phyloP scores from a whole-genome alignment of 768 basidiomycete genomes.

The Amanita phalloides region DNA sequence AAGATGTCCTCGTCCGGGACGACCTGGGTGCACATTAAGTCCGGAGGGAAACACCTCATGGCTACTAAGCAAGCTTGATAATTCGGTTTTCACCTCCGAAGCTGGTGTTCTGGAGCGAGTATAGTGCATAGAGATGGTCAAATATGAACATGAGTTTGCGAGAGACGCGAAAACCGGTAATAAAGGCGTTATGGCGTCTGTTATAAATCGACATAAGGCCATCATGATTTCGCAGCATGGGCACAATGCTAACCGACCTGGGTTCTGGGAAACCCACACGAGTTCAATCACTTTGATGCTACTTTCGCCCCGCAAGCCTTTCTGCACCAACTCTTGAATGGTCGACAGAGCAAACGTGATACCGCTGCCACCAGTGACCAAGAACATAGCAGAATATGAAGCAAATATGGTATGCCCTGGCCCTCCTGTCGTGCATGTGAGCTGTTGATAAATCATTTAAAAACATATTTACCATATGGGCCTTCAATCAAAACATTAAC shows the following conservation, averaged over 20 bases:
- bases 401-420: slow-evolving; percentile 48
- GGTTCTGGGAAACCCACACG: slow-evolving; percentile 54
- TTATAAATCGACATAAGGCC: slow-evolving; percentile 6
- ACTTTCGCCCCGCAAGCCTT: slow-evolving; percentile 36
- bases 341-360: slow-evolving; percentile 59
- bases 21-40: slow-evolving; percentile 24
- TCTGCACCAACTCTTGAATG: slow-evolving; percentile 54
- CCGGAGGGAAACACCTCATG: slow-evolving; percentile 12
- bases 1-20: slow-evolving; percentile 44
- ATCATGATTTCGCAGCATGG: background rate
- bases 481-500: slow-evolving; percentile 52
- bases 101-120: slow-evolving; percentile 29
- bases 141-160: slow-evolving; percentile 20
- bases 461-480: slow-evolving; percentile 38
- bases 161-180: slow-evolving; percentile 29
- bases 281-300: slow-evolving; percentile 52
- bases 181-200: slow-evolving; percentile 35
- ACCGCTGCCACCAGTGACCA: slow-evolving; percentile 69
- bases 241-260: slow-evolving; percentile 21
- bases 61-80: slow-evolving; percentile 6
- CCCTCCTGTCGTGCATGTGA: slow-evolving; percentile 28
- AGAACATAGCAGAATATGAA: slow-evolving; percentile 55
- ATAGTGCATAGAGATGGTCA: slow-evolving; percentile 46
- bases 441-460: slow-evolving; percentile 5
- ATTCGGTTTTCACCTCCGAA: slow-evolving; percentile 9